Conservation (phyloP, 495 filamentous ascomycete species). For the Podospora sp. region DNA sequence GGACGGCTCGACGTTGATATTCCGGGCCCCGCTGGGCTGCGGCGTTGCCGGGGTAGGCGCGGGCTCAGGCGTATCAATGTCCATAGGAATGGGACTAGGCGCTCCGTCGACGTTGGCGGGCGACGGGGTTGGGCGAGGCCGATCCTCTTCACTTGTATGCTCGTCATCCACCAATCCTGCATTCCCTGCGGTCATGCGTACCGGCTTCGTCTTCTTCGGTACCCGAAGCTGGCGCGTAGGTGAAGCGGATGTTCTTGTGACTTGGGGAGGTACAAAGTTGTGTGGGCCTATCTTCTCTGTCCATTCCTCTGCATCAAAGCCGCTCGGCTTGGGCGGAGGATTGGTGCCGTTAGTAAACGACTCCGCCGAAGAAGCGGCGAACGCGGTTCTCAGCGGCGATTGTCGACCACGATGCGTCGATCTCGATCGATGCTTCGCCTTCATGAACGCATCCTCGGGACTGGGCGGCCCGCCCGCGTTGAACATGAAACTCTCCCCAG, state of each 20-base stretch:
- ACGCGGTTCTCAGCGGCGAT: conserved; percentile 30
- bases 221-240: conserved; percentile 41
- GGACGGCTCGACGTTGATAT: conserved; percentile 50
- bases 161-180: conserved; percentile 53
- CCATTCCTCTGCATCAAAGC: conserved; percentile 71
- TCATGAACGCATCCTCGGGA: conserved; percentile 22
- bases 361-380: conserved; percentile 23
- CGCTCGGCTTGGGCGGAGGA: conserved; percentile 29
- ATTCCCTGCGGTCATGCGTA: conserved; percentile 46
- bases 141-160: conserved; percentile 40
- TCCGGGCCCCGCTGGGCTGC: conserved; percentile 41
- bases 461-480: conserved; percentile 43
- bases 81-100: conserved; percentile 55
- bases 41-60: conserved; percentile 20
- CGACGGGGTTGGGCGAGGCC: conserved; percentile 27
- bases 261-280: conserved; percentile 53
- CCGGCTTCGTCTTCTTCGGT: conserved; percentile 44
- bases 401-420: conserved; percentile 43
- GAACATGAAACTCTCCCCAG: conserved; percentile 40
- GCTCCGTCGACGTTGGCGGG: conserved; percentile 22
- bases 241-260: conserved; percentile 37
- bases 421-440: conserved; percentile 39
- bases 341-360: conserved; percentile 15
- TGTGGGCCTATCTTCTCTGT: conserved; percentile 62
- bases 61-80: conserved; percentile 53